These are phyloP conservation scores for Azolla pinnata DNA, from an alignment of 75 land plant species.

Conservation along the genomic window DNA sequence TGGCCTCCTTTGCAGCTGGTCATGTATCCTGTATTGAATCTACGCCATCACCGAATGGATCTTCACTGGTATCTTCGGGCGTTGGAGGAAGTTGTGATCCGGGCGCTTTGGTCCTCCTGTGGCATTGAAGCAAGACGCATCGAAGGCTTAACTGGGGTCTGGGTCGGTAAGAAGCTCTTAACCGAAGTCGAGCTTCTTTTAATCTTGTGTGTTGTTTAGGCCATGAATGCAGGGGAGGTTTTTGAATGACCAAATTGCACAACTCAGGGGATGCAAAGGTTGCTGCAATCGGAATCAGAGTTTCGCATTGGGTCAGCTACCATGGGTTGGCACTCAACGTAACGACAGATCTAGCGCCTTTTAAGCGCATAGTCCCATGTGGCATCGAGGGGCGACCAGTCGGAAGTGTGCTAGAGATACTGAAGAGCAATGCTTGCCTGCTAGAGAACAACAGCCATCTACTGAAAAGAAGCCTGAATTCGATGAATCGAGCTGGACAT, in stretches of 20 bases:
- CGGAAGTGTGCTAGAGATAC: conserved; percentile 42
- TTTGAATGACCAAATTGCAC: too few species aligned
- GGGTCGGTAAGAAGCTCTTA: conserved; percentile 57
- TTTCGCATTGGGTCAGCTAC: conserved; percentile 71
- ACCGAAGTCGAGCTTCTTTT: not conserved
- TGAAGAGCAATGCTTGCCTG: conserved; percentile 13
- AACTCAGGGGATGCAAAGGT: conserved; percentile 73
- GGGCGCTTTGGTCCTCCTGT: conserved; percentile 52
- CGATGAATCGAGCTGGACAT: too few species aligned
- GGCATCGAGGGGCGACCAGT: conserved; percentile 61
- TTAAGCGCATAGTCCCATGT: conserved; percentile 73
- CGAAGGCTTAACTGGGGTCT: conserved; percentile 80
- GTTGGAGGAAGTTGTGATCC: conserved; percentile 90
- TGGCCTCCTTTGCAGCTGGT: conserved; percentile 53
- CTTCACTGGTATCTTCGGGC: conserved; percentile 97
- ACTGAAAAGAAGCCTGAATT: too few species aligned
- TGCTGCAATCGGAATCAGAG: conserved; percentile 88
- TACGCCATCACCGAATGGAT: conserved; percentile 83
- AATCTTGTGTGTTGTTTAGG: not conserved
- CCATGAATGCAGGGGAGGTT: not conserved
- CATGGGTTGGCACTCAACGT: conserved; percentile 93
- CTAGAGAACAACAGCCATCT: too few species aligned
- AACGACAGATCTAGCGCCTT: conserved; percentile 65
- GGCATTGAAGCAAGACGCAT: conserved; percentile 52
- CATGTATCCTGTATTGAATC: conserved; percentile 90